phyloP scores from a whole-genome alignment of 495 filamentous ascomycete species.

The Hyaloscypha finlandica region DNA sequence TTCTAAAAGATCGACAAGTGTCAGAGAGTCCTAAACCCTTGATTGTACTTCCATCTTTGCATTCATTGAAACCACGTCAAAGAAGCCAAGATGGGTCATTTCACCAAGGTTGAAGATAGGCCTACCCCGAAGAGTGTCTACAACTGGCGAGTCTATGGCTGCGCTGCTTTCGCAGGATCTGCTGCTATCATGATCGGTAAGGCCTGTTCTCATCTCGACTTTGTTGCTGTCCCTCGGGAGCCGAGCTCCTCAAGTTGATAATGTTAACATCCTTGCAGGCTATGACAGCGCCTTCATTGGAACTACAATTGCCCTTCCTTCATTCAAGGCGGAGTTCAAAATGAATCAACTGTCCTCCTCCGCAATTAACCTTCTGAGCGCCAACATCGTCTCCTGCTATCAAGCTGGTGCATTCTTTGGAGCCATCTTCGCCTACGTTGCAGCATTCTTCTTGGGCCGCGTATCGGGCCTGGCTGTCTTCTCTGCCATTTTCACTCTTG shows the following conservation, averaged over 20 bases:
- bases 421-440: conserved; percentile 58
- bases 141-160: conserved; percentile 73
- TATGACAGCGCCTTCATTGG: conserved; percentile 75
- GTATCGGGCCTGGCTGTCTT: conserved; percentile 56
- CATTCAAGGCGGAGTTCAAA: conserved; percentile 60
- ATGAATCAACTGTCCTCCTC: conserved; percentile 45
- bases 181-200: conserved; percentile 67
- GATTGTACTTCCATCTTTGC: not conserved
- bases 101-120: conserved; percentile 63
- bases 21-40: not conserved
- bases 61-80: conserved; percentile 21
- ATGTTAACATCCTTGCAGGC: conserved; percentile 26
- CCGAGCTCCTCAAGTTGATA: not conserved
- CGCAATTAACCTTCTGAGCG: conserved; percentile 51
- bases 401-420: conserved; percentile 71
- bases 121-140: conserved; percentile 68
- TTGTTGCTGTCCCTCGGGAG: no score
- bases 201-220: not conserved
- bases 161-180: conserved; percentile 63
- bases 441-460: conserved; percentile 59
- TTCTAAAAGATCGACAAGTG: conserved; percentile 6
- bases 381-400: conserved; percentile 70
- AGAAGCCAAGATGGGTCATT: conserved; percentile 56
- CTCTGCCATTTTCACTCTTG: conserved; percentile 59
- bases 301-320: conserved; percentile 61